Conservation (phyloP, 345 rosid genomes). For the Linum lewisii region DNA sequence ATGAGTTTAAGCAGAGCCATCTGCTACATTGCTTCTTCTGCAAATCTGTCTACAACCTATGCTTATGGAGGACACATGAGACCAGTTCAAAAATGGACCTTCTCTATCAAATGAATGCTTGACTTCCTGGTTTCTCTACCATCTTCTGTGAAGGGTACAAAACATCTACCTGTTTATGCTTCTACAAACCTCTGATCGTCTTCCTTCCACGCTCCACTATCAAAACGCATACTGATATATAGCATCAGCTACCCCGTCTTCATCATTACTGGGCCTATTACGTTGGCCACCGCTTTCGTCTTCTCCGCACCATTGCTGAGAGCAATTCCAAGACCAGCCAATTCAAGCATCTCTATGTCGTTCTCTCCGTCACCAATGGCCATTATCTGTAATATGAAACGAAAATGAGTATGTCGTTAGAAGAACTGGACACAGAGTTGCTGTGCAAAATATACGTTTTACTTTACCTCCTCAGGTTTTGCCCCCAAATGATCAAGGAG, state of each 20-base stretch:
- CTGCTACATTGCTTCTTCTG: too few relatives aligned
- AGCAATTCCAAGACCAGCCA: conserved; percentile 76
- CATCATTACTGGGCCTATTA: conserved; percentile 71
- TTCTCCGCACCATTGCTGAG: conserved; percentile 81
- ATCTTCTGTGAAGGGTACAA: too few relatives aligned
- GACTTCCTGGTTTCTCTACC: too few relatives aligned
- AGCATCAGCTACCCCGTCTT: conserved; percentile 93
- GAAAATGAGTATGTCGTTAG: background rate
- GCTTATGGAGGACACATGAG: too few relatives aligned
- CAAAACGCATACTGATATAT: conserved; percentile 73
- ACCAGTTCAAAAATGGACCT: too few relatives aligned
- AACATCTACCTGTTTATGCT: too few relatives aligned
- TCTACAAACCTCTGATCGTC: too few relatives aligned
- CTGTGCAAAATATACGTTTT: too few relatives aligned
- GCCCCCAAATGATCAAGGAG: conserved; percentile 77
- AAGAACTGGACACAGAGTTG: background rate
- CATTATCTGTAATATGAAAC: conserved; percentile 49
- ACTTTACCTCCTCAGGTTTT: conserved; percentile 50
- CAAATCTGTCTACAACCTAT: too few relatives aligned
- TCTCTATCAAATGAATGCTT: too few relatives aligned
- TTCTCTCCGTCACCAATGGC: conserved; percentile 97
- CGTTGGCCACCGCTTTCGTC: conserved; percentile 75
- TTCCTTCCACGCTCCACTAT: conserved; percentile 1
- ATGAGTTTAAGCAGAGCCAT: too few relatives aligned
- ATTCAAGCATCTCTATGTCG: conserved; percentile 78